Evolutionary conservation across 2,329 filamentous ascomycete species (phyloP).

Genomic region (Phialophora chinensis): DNA sequence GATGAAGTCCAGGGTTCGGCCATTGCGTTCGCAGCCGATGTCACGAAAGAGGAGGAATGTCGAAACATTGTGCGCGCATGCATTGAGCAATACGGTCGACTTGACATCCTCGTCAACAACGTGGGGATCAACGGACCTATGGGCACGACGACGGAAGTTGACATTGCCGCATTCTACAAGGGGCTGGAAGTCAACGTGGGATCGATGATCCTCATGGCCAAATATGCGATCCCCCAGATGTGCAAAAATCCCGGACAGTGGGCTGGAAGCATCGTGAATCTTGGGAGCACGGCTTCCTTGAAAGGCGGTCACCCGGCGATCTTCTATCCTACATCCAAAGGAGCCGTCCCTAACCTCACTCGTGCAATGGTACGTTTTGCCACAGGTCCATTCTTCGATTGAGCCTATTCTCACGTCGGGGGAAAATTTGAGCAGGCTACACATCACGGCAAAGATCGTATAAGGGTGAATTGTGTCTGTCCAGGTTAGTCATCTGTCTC

Average conservation of each 20-base stretch:
- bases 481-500: constrained; percentile 50
- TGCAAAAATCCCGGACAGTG: constrained; percentile 55
- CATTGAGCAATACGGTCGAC: background rate
- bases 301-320: constrained; percentile 59
- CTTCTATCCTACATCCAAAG: constrained; percentile 61
- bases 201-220: constrained; percentile 69
- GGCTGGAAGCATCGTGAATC: constrained; percentile 60
- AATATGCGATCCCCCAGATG: constrained; percentile 67
- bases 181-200: constrained; percentile 67
- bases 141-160: constrained; percentile 66
- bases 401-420: background rate
- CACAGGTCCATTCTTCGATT: background rate
- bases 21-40: background rate
- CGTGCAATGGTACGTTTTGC: constrained; percentile 53
- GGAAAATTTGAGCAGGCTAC: constrained; percentile 44
- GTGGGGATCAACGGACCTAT: constrained; percentile 57
- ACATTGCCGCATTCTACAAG: constrained; percentile 63
- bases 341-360: constrained; percentile 62
- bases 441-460: constrained; percentile 58
- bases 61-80: background rate
- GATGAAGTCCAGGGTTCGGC: constrained; percentile 35
- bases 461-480: constrained; percentile 63
- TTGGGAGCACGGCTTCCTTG: constrained; percentile 66
- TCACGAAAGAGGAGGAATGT: background rate
- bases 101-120: background rate